These are phyloP conservation scores for Pleurotus tuber-regium DNA, from an alignment of 768 basidiomycete species.

Conservation along the genomic window DNA sequence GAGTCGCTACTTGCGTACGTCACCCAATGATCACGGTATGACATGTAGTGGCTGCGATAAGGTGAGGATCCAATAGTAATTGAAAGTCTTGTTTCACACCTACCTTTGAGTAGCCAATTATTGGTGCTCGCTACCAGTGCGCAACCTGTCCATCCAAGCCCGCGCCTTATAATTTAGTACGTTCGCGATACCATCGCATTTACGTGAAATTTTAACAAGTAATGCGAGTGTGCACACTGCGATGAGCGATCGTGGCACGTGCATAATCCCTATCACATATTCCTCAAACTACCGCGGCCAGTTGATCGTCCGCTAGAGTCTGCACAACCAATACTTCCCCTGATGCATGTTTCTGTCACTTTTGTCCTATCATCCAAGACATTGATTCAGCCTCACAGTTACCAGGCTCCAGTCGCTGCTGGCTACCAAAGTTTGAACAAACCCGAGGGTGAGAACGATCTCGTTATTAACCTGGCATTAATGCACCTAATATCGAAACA, in stretches of 20 bases:
- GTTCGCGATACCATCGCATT: constrained; percentile 24
- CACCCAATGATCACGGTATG: constrained; percentile 52
- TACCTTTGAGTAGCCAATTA: constrained; percentile 51
- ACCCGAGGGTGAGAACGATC: constrained; percentile 59
- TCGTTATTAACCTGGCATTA: too few species aligned
- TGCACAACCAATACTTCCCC: constrained; percentile 61
- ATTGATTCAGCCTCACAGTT: too few species aligned
- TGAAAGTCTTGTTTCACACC: neutral
- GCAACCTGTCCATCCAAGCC: constrained; percentile 83
- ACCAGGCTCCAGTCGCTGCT: constrained; percentile 55
- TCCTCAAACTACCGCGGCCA: constrained; percentile 83
- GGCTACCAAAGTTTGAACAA: constrained; percentile 35
- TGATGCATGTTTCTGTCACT: constrained; percentile 43
- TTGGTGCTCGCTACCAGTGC: constrained; percentile 85
- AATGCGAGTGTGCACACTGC: constrained; percentile 69
- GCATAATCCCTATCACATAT: constrained; percentile 86
- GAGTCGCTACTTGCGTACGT: constrained; percentile 23
- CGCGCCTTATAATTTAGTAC: constrained; percentile 69
- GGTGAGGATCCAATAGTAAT: constrained; percentile 35
- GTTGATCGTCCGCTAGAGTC: constrained; percentile 52
- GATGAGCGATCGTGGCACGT: constrained; percentile 74
- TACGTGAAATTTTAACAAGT: constrained; percentile 4
- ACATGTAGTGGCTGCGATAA: constrained; percentile 59
- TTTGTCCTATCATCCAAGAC: too few species aligned
- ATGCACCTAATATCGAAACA: constrained; percentile 31